These are phyloP conservation scores for Aspergillus costaricaensis DNA, from an alignment of 2,329 filamentous ascomycete genomes.

Conservation along the genomic window DNA sequence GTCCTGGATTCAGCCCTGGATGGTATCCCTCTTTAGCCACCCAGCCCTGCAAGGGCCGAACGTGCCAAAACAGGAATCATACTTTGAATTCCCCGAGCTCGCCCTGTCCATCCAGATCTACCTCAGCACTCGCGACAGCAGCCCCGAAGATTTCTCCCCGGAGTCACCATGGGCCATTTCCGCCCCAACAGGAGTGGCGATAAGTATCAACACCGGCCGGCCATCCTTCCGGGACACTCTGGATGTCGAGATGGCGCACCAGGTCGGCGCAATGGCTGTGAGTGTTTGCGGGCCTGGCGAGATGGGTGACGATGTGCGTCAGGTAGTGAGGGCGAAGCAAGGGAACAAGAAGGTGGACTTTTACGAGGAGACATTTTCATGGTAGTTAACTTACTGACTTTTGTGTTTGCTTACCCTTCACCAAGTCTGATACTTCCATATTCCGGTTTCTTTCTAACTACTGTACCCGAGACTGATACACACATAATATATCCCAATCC, in stretches of 20 bases:
- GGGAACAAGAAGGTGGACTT: slow-evolving; percentile 36
- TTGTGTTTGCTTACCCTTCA: too few species aligned
- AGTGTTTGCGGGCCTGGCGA: slow-evolving; percentile 42
- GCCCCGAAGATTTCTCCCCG: slow-evolving; percentile 29
- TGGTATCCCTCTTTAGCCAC: slow-evolving; percentile 33
- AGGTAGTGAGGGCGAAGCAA: slow-evolving; percentile 33
- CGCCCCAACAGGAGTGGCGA: slow-evolving; percentile 27
- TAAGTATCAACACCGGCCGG: slow-evolving; percentile 29
- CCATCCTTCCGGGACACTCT: slow-evolving; percentile 30
- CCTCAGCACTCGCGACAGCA: slow-evolving; percentile 27
- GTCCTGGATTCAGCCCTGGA: slow-evolving; percentile 39
- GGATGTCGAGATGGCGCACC: slow-evolving; percentile 29
- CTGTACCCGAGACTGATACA: neutral
- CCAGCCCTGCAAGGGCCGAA: slow-evolving; percentile 24
- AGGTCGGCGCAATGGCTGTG: slow-evolving; percentile 39
- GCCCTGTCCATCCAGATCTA: slow-evolving; percentile 33
- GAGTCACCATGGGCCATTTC: slow-evolving; percentile 30
- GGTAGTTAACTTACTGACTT: slow-evolving; percentile 22
- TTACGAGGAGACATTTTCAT: slow-evolving; percentile 41
- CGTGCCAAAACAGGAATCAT: slow-evolving; percentile 25
- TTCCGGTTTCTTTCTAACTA: slow-evolving; percentile 22
- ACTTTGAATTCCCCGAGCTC: slow-evolving; percentile 29
- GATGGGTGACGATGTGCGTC: slow-evolving; percentile 40
- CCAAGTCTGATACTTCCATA: too few species aligned
- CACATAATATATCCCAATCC: neutral